These are phyloP conservation scores for Alternaria sp. DNA, from an alignment of 2,329 filamentous ascomycete species.

Conservation along the genomic window DNA sequence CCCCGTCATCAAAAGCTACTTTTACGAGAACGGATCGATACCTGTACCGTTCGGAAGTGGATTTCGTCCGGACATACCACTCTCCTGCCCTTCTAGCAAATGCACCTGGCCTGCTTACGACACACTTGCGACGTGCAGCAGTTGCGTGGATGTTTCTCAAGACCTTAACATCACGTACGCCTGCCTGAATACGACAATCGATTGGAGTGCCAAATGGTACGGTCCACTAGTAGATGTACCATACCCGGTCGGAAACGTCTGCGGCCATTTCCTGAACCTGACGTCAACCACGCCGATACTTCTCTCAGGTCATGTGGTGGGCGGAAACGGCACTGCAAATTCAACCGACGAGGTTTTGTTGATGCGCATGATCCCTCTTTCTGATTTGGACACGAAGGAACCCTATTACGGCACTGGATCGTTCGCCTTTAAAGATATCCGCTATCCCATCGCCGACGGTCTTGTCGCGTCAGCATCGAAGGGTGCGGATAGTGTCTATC, in stretches of 20 bases:
- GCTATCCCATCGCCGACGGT: slow-evolving; percentile 12
- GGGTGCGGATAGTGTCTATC: slow-evolving; percentile 9
- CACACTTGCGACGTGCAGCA: slow-evolving; percentile 33
- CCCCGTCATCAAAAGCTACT: slow-evolving; percentile 2
- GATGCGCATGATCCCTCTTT: slow-evolving; percentile 19
- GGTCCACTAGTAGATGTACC: not conserved
- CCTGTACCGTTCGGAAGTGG: slow-evolving; percentile 29
- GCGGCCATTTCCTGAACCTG: slow-evolving; percentile 35
- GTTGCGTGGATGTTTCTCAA: slow-evolving; percentile 24
- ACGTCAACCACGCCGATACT: slow-evolving; percentile 19
- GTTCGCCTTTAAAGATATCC: slow-evolving; percentile 19
- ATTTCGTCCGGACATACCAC: slow-evolving; percentile 32
- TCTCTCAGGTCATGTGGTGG: slow-evolving; percentile 20
- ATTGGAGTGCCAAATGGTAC: slow-evolving; percentile 20
- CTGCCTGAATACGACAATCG: slow-evolving; percentile 17
- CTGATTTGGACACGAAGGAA: not conserved
- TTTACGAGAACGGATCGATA: slow-evolving; percentile 31
- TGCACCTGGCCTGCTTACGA: slow-evolving; percentile 39
- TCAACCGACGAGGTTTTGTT: slow-evolving; percentile 18
- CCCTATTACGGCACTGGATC: slow-evolving; percentile 21
- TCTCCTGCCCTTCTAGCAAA: slow-evolving; percentile 37
- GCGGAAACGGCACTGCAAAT: no score
- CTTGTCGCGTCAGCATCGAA: slow-evolving; percentile 12
- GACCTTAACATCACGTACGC: slow-evolving; percentile 17
- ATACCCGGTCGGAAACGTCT: slow-evolving; percentile 27